Base-by-base conservation (phyloP, 345 rosid species). In the Eutrema heterophyllum region DNA sequence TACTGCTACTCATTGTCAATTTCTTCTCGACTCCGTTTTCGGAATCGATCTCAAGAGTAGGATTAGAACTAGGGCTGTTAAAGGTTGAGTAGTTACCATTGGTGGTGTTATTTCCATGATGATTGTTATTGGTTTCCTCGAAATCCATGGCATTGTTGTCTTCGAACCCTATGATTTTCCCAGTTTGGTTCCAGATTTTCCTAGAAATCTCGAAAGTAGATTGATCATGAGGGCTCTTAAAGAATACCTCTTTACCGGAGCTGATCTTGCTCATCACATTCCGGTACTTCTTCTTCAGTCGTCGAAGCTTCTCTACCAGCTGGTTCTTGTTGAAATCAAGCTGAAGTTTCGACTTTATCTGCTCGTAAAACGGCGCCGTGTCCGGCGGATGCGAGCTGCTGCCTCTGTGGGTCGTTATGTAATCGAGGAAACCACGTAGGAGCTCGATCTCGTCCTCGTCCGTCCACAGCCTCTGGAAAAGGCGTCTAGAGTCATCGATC, bases 391-490 rank as follows among this genome's bases (percentile, higher is more conserved):
- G 87, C 11, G 83, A 74, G 81, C 68, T 83, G 43, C 84, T 87
- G 0, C 88, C 87, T 13, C 78, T 32, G 9, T 79, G 75, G 56
- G 79, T 82, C 36, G 87, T 48, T 44, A 89, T 76, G 85, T 92
- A 95, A 11, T 92, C 92, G 35, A 88, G 87, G 51, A 95, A 95
- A 8, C 99, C 99, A 75, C 88, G 96, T 14, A 95, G 86, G 41
- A 95, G 92, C 88, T 84, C 94, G 90, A 95, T 95, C 87, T 95
- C 99, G 84, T 95, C 99, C 59, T 92, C 99, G 43, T 95, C 99
- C 0, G 99, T 95, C 99, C 99, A 95, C 29, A 95, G 76, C 62
- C 99, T 85, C 76, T 95, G 99, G 67, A 95, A 95, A 36, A 92
- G 81, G 11, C 91, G 85, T 32, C 97, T 67, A 5, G 97, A 87